Percentiles rank a stretch among this genome's conserved stretches.
Evolutionary conservation across 2,329 filamentous ascomycete genomes (phyloP).

Genomic region (Colletotrichum chrysophilum): DNA sequence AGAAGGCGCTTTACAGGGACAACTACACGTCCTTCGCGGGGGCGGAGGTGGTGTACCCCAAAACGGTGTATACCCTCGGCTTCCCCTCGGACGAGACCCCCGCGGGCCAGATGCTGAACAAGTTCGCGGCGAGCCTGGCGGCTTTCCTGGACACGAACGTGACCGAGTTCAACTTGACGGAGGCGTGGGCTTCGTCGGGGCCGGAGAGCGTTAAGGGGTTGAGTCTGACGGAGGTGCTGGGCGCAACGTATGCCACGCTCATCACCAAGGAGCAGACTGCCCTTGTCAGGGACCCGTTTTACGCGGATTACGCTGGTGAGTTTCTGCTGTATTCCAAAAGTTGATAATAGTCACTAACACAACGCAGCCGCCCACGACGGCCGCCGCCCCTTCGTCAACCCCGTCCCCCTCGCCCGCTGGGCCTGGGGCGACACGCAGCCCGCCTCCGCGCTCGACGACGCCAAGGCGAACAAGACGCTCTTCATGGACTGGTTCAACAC

Average conservation of each 20-base stretch:
- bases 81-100: slow-evolving; percentile 27
- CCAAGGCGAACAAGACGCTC: slow-evolving; percentile 34
- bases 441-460: slow-evolving; percentile 24
- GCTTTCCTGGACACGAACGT: slow-evolving; percentile 28
- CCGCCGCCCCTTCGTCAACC: slow-evolving; percentile 41
- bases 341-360: neutral
- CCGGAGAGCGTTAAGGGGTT: slow-evolving; percentile 23
- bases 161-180: slow-evolving; percentile 24
- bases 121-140: slow-evolving; percentile 32
- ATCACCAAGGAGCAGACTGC: slow-evolving; percentile 41
- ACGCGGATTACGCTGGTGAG: slow-evolving; percentile 40
- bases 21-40: slow-evolving; percentile 35
- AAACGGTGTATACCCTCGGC: slow-evolving; percentile 32
- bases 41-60: slow-evolving; percentile 14
- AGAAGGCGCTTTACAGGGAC: slow-evolving; percentile 33
- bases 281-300: slow-evolving; percentile 43
- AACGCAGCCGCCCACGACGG: slow-evolving; percentile 32
- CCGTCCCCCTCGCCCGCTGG: slow-evolving; percentile 39
- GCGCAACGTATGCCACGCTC: slow-evolving; percentile 38
- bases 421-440: slow-evolving; percentile 35
- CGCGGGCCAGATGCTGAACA: slow-evolving; percentile 26
- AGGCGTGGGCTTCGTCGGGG: slow-evolving; percentile 29
- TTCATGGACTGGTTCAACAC: slow-evolving; percentile 37
- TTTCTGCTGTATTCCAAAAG: fast-evolving
- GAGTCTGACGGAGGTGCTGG: slow-evolving; percentile 30